Evolutionary conservation across 2,329 filamentous ascomycete genomes (phyloP).

Genomic region (Dothistroma pini): DNA sequence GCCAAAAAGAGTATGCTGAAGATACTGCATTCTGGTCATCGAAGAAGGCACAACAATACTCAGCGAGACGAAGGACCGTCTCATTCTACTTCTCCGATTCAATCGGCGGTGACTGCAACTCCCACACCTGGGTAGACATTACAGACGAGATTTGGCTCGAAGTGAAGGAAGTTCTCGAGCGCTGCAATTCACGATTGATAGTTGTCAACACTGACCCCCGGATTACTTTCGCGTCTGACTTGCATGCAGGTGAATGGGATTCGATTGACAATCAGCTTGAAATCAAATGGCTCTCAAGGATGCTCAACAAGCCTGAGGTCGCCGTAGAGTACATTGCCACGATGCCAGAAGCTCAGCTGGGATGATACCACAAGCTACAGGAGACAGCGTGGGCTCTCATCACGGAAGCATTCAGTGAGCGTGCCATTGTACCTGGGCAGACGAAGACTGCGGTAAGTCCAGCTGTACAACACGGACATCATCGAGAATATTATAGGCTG

Average conservation of each 20-base stretch:
- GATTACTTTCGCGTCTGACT: constrained; percentile 21
- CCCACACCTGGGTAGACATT: constrained; percentile 21
- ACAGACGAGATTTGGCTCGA: constrained; percentile 16
- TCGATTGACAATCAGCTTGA: constrained; percentile 5
- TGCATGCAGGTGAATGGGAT: constrained; percentile 18
- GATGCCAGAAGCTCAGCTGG: constrained; percentile 15
- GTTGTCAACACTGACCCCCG: constrained; percentile 17
- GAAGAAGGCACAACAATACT: constrained; percentile 22
- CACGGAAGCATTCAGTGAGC: constrained; percentile 18
- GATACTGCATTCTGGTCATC: constrained; percentile 26
- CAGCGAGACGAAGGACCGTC: constrained; percentile 20
- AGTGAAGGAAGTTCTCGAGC: constrained; percentile 7
- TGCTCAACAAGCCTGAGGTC: constrained; percentile 17
- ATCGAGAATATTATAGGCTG: background rate
- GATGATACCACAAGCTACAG: constrained; percentile 20
- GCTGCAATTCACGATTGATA: constrained; percentile 14
- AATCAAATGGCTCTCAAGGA: constrained; percentile 9
- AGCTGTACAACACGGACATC: background rate
- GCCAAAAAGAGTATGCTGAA: constrained; percentile 24
- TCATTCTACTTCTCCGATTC: constrained; percentile 17
- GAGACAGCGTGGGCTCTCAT: constrained; percentile 23
- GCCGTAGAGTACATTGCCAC: constrained; percentile 23
- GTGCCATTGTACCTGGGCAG: constrained; percentile 13
- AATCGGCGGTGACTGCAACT: background rate
- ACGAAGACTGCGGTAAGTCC: constrained; percentile 13